Conservation (phyloP, 2,329 filamentous ascomycete species). For the Xylariales sp. region DNA sequence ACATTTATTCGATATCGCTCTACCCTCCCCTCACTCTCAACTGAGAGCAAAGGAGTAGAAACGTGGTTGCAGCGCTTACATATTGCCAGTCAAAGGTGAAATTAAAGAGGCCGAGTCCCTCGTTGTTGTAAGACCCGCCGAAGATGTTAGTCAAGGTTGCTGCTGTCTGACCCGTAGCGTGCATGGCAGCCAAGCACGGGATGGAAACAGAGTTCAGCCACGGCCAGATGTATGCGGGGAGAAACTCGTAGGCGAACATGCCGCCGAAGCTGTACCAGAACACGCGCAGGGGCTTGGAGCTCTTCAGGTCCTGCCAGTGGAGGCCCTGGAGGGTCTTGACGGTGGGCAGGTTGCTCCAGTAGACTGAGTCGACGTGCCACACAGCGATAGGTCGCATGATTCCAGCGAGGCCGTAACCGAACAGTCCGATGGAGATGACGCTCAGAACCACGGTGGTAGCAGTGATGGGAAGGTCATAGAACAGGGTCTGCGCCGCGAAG, state of each 20-base stretch:
- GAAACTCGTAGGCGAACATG: conserved; percentile 48
- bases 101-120: conserved; percentile 44
- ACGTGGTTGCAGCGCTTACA: no score
- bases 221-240: conserved; percentile 51
- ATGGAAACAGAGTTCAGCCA: conserved; percentile 53
- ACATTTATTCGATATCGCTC: no score
- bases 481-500: conserved; percentile 45
- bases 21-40: no score
- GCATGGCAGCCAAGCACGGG: conserved; percentile 48
- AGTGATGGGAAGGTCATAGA: conserved; percentile 43
- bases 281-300: conserved; percentile 44
- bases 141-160: conserved; percentile 42
- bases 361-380: conserved; percentile 52
- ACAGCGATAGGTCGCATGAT: conserved; percentile 49
- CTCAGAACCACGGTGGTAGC: conserved; percentile 41
- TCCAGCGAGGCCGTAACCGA: conserved; percentile 51
- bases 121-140: conserved; percentile 46
- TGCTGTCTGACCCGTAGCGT: conserved; percentile 41
- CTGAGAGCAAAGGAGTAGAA: no score
- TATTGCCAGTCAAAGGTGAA: conserved; percentile 53
- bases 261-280: conserved; percentile 47
- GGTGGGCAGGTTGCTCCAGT: conserved; percentile 48
- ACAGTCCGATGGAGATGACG: conserved; percentile 49
- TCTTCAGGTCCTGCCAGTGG: conserved; percentile 46
- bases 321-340: conserved; percentile 51